These are phyloP conservation scores for Lyophyllum decastes DNA, from an alignment of 768 basidiomycete species.

Conservation along the genomic window DNA sequence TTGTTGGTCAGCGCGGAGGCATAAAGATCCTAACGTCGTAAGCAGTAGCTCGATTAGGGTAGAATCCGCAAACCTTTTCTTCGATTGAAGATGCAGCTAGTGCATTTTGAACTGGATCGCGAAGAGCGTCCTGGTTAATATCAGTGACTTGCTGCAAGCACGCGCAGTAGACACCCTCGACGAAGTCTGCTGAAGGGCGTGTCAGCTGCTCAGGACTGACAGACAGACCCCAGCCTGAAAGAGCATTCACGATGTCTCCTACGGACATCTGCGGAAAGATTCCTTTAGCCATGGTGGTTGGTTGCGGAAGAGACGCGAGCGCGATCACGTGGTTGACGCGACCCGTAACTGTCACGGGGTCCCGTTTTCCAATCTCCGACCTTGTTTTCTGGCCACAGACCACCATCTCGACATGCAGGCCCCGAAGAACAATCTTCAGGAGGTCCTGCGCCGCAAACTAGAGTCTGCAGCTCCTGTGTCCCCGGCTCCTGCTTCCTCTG, in stretches of 20 bases:
- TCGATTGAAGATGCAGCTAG: constrained; percentile 51
- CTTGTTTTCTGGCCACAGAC: not conserved
- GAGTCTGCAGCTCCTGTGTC: constrained; percentile 7
- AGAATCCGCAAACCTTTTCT: constrained; percentile 47
- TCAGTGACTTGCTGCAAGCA: constrained; percentile 75
- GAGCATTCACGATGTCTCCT: constrained; percentile 62
- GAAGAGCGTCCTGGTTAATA: constrained; percentile 57
- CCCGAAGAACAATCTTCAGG: constrained; percentile 41
- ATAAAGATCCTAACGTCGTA: constrained; percentile 61
- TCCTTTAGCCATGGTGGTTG: constrained; percentile 42
- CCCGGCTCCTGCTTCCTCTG: constrained; percentile 5
- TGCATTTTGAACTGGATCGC: constrained; percentile 57
- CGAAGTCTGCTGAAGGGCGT: constrained; percentile 70
- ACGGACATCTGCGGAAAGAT: constrained; percentile 68
- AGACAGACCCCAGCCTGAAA: constrained; percentile 69
- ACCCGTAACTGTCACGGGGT: constrained; percentile 7
- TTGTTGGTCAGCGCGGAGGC: constrained; percentile 57
- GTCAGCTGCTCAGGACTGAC: constrained; percentile 69
- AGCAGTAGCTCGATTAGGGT: not conserved
- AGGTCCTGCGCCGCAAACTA: constrained; percentile 31
- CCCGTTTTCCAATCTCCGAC: not conserved
- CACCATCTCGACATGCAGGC: constrained; percentile 16
- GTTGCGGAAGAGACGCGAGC: constrained; percentile 20
- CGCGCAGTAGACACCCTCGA: constrained; percentile 66
- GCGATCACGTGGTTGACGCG: constrained; percentile 24